Percentiles rank a stretch among this genome's conserved stretches.
These are phyloP conservation scores for Tylopilus plumbeoviolaceoides DNA, from an alignment of 768 basidiomycete species.

Conservation along the genomic window DNA sequence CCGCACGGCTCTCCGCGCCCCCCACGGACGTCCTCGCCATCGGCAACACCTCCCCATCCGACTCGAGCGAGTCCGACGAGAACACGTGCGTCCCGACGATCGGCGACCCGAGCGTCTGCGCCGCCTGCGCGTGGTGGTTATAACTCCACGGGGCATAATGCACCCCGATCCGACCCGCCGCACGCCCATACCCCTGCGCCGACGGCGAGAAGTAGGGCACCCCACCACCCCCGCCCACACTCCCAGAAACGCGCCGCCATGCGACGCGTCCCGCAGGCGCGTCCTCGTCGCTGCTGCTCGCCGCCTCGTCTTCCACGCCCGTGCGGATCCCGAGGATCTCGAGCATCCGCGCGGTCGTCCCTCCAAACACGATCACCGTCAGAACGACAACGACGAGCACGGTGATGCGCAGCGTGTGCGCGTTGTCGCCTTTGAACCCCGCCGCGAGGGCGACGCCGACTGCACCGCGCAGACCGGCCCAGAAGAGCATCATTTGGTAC, in stretches of 20 bases:
- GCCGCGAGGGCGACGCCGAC: slow-evolving; percentile 97
- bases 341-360: slow-evolving; percentile 95
- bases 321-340: slow-evolving; percentile 95
- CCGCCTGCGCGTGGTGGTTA: slow-evolving; percentile 52
- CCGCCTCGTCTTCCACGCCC: slow-evolving; percentile 91
- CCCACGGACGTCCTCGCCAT: slow-evolving; percentile 51
- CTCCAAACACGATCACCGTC: slow-evolving; percentile 92
- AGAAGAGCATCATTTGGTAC: slow-evolving; percentile 99
- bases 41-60: slow-evolving; percentile 75
- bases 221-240: neutral
- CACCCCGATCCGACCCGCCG: slow-evolving; percentile 41
- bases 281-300: slow-evolving; percentile 51
- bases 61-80: slow-evolving; percentile 75
- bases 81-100: slow-evolving; percentile 37
- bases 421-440: slow-evolving; percentile 92
- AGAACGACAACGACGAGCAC: slow-evolving; percentile 94
- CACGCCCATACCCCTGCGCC: slow-evolving; percentile 26
- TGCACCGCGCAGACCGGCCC: slow-evolving; percentile 95
- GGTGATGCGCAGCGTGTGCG: slow-evolving; percentile 85
- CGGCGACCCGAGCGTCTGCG: slow-evolving; percentile 10
- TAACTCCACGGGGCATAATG: slow-evolving; percentile 54
- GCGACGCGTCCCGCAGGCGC: slow-evolving; percentile 25
- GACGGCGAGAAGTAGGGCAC: slow-evolving; percentile 33
- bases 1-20: too few relatives aligned
- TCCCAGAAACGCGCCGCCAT: slow-evolving; percentile 14